Evolutionary conservation across 2,329 filamentous ascomycete genomes (phyloP).

Genomic region (Chrysoporthe cubensis): DNA sequence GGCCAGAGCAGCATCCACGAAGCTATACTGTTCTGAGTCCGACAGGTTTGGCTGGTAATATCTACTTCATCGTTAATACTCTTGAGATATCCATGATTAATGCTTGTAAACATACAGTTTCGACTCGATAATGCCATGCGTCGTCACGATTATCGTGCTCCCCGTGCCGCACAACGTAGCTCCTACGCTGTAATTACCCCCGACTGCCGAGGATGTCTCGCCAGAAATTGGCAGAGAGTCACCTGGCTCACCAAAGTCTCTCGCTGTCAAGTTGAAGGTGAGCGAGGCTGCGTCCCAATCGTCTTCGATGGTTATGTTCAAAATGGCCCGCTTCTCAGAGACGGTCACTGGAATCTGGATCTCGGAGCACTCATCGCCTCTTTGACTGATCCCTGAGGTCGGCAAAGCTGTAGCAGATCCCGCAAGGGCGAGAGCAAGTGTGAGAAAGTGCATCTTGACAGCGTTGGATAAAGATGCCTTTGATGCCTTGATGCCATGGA

Average conservation of each 20-base stretch:
- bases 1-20: slow-evolving; percentile 35
- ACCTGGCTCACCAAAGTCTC: slow-evolving; percentile 31
- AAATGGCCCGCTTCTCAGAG: slow-evolving; percentile 35
- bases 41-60: slow-evolving; percentile 36
- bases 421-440: slow-evolving; percentile 9
- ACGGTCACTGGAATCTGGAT: slow-evolving; percentile 36
- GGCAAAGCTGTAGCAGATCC: slow-evolving; percentile 20
- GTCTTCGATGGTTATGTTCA: slow-evolving; percentile 34
- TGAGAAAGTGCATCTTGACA: not conserved
- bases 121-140: slow-evolving; percentile 39
- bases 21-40: slow-evolving; percentile 32
- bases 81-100: not conserved
- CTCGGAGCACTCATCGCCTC: slow-evolving; percentile 29
- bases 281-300: slow-evolving; percentile 38
- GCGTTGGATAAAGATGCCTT: not conserved
- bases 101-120: slow-evolving; percentile 33
- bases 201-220: slow-evolving; percentile 30
- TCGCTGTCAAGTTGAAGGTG: slow-evolving; percentile 36
- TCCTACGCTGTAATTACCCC: slow-evolving; percentile 35
- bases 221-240: slow-evolving; percentile 35
- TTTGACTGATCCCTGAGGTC: slow-evolving; percentile 12
- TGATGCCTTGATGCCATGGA: not conserved
- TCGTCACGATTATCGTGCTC: slow-evolving; percentile 34
- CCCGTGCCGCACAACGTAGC: slow-evolving; percentile 37
- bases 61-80: slow-evolving; percentile 22